These are phyloP conservation scores for Acidomyces sp. DNA, from an alignment of 495 filamentous ascomycete species.

Conservation along the genomic window DNA sequence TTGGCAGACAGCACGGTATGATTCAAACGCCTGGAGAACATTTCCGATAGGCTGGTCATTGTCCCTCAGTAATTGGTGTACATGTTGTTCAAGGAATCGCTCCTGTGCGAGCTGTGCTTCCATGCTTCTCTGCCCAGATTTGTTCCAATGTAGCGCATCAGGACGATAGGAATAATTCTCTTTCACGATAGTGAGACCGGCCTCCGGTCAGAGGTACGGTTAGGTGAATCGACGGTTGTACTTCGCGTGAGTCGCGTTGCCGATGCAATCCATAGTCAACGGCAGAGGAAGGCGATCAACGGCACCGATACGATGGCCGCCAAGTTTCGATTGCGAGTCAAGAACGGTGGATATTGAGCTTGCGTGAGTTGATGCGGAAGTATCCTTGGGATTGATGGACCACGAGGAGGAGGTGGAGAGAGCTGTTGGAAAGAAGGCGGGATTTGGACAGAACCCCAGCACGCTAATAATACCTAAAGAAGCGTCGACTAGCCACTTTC, in stretches of 20 bases:
- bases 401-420: too few species aligned
- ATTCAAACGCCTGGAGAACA: constrained; percentile 8
- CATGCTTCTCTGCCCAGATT: constrained; percentile 8
- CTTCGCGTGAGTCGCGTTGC: constrained; percentile 23
- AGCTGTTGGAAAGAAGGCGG: too few species aligned
- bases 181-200: constrained; percentile 35
- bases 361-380: too few species aligned
- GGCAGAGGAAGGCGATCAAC: constrained; percentile 7
- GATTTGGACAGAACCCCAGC: too few species aligned
- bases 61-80: constrained; percentile 8
- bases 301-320: too few species aligned
- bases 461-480: too few species aligned
- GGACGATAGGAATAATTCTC: constrained; percentile 3
- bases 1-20: constrained; percentile 54
- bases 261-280: constrained; percentile 30
- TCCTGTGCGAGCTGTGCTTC: constrained; percentile 15
- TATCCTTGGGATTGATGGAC: too few species aligned
- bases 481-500: too few species aligned
- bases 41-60: constrained; percentile 11
- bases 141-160: background rate
- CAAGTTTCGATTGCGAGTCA: too few species aligned
- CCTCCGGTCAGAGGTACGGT: constrained; percentile 39
- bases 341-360: too few species aligned
- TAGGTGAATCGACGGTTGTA: constrained; percentile 41
- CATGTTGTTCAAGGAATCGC: constrained; percentile 15